phyloP scores from a whole-genome alignment of 225 moss, liverwort and hornwort species.

The Pleurozium schreberi region DNA sequence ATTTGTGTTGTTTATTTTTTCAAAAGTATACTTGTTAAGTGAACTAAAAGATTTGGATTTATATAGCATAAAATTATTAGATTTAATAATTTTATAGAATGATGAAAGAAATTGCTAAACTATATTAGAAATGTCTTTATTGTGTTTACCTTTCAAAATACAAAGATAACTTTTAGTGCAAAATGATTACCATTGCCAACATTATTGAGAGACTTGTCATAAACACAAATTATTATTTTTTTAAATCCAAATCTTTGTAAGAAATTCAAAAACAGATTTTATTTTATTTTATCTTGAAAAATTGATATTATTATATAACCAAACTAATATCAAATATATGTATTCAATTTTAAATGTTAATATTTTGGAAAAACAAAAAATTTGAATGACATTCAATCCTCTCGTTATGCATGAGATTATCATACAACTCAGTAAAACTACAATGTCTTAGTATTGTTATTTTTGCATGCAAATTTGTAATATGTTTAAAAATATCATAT shows the following conservation, averaged over 20 bases:
- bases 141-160: neutral
- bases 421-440: neutral
- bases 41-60: neutral
- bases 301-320: neutral
- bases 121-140: rapidly evolving
- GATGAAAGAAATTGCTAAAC: too few species aligned
- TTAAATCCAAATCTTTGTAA: neutral
- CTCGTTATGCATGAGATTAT: rapidly evolving
- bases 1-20: neutral
- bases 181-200: too few species aligned
- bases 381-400: neutral
- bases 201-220: neutral
- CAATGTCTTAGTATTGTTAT: too few species aligned
- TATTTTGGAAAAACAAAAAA: too few species aligned
- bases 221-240: too few species aligned
- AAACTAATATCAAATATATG: neutral
- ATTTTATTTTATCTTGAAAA: neutral
- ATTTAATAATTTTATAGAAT: neutral
- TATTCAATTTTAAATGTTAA: neutral
- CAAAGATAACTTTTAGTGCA: neutral
- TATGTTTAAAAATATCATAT: neutral
- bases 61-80: neutral
- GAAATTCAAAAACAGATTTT: too few species aligned
- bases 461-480: too few species aligned
- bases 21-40: neutral